phyloP scores from a whole-genome alignment of 495 filamentous ascomycete genomes.

The Aspergillus homomorphus region DNA sequence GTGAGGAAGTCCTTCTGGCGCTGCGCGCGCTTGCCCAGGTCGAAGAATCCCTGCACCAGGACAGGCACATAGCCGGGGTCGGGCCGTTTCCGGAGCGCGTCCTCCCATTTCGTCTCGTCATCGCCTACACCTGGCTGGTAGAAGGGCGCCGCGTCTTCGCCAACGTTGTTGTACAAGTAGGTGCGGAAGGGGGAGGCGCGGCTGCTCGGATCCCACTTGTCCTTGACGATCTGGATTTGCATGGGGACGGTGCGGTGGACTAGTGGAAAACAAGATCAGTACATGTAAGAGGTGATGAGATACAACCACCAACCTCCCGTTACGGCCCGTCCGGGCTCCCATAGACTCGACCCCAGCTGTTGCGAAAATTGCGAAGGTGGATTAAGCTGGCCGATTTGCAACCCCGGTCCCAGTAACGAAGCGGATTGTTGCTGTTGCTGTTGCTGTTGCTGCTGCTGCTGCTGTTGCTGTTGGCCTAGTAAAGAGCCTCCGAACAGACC shows the following conservation, averaged over 20 bases:
- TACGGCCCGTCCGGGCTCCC: slow-evolving; percentile 47
- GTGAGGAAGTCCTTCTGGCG: slow-evolving; percentile 71
- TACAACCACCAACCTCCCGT: slow-evolving; percentile 36
- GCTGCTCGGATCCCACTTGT: slow-evolving; percentile 78
- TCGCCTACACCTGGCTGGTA: slow-evolving; percentile 75
- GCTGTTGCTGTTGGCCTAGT: slow-evolving; percentile 39
- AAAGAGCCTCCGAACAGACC: slow-evolving; percentile 31
- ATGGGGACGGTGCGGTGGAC: slow-evolving; percentile 78
- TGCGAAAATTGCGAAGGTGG: slow-evolving; percentile 27
- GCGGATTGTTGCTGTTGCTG: slow-evolving; percentile 27
- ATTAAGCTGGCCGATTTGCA: slow-evolving; percentile 35
- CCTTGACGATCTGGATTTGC: slow-evolving; percentile 72
- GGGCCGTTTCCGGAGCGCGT: slow-evolving; percentile 81
- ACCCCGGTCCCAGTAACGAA: slow-evolving; percentile 32
- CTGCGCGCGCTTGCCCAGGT: slow-evolving; percentile 72
- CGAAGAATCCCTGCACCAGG: slow-evolving; percentile 62
- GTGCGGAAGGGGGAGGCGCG: slow-evolving; percentile 76
- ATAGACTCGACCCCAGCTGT: slow-evolving; percentile 40
- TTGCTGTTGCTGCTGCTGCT: slow-evolving; percentile 37
- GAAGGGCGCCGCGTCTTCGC: slow-evolving; percentile 72
- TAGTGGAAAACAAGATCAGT: slow-evolving; percentile 9
- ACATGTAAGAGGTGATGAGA: too few species aligned
- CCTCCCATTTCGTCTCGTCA: slow-evolving; percentile 86
- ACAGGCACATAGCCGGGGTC: slow-evolving; percentile 74
- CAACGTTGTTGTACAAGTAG: slow-evolving; percentile 93